Evolutionary conservation across 2,329 filamentous ascomycete species (phyloP).

Genomic region (Colletotrichum tropicale): DNA sequence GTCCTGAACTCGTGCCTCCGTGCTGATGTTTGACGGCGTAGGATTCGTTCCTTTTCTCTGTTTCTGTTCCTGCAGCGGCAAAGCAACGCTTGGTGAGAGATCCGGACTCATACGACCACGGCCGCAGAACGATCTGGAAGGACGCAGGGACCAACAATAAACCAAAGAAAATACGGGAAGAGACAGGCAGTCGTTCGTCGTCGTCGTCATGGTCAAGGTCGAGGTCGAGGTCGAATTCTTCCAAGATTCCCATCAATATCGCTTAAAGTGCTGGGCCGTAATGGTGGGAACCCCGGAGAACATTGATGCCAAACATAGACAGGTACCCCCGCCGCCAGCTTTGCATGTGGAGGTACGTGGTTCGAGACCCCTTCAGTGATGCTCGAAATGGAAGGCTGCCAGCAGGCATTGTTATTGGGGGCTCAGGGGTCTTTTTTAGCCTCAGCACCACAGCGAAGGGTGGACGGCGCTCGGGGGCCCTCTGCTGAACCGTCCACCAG

Average conservation of each 20-base stretch:
- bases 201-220: background rate
- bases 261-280: conserved; percentile 11
- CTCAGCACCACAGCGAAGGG: background rate
- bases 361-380: background rate
- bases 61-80: background rate
- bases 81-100: background rate
- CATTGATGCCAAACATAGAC: conserved; percentile 15
- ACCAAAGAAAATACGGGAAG: background rate
- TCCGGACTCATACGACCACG: background rate
- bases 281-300: background rate
- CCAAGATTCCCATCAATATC: conserved; percentile 8
- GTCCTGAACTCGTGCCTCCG: background rate
- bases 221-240: background rate
- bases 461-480: background rate
- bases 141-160: background rate
- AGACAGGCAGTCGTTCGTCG: background rate
- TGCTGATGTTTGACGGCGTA: background rate
- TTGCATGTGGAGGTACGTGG: conserved; percentile 16
- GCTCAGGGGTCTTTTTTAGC: background rate
- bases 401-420: conserved; percentile 14
- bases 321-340: conserved; percentile 1
- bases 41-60: background rate
- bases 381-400: conserved; percentile 5
- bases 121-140: background rate
- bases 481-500: conserved; percentile 5